Evolutionary conservation across 495 filamentous ascomycete species (phyloP), one percentile per base, ranked within the genome.

Genomic region (Talaromyces ruber): DNA sequence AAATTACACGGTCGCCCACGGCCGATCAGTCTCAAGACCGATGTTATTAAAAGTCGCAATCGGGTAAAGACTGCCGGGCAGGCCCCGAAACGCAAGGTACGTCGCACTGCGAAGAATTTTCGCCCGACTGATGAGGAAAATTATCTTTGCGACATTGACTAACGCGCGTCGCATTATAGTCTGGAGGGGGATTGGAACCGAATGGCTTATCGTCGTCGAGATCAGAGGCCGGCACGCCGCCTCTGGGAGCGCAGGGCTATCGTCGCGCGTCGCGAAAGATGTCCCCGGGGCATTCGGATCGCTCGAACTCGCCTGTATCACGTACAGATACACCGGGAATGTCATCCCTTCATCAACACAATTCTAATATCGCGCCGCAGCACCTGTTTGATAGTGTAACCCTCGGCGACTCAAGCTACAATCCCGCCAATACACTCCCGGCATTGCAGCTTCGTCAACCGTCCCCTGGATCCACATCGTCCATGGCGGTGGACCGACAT

Each of bases 21-120:
- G 58, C 95, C 95, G 68, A 96, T 96, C 74, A 93, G 88, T 65
- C 83, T 99, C 66, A 99, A 99, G 79, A 99, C 95, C 51, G 95
- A 99, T 79, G 92, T 98, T 63, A 99, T 99, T 77, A 99, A 99
- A 78, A 97, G 93, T 78, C 92, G 94, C 67, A 99, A 99, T 72
- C 86, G 94, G 60, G 93, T 98, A 56, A 98, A 98, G 80, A 94
- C 92, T 52, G 85, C 88, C 63, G 91, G 89, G 6, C 88, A 91
- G 66, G 87, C 86, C 9, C 84, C 87, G 58, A 94, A 93, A 77
- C 93, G 92, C 74, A 98, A 97, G 85, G 93, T 93, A 68, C 72
- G 80, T 71, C 50, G 52, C 62, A 54, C 51, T 51, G 47, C 25
- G 58, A 61, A 78, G 71, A 71, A 63, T 65, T 72, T 70, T 71